A percentile compares a stretch with the other conserved stretches of the same genome.
These are phyloP conservation scores for Thinopyrum obtusiflorum DNA, from an alignment of 202 grass and related monocot species.

Conservation along the genomic window DNA sequence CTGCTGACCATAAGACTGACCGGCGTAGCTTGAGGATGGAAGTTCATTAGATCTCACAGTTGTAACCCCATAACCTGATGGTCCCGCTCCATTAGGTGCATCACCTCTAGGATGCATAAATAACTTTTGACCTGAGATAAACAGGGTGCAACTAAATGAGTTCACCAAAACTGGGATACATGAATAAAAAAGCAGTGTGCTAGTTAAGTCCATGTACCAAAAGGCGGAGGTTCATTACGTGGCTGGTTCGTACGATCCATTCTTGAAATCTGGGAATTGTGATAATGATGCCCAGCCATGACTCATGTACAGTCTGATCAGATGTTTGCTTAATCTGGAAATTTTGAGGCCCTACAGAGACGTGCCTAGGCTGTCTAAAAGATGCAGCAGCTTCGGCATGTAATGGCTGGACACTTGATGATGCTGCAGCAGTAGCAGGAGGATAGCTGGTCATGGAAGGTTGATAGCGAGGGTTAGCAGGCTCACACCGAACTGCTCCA, in stretches of 20 bases:
- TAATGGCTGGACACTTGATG: conserved; percentile 40
- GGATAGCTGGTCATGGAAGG: conserved; percentile 28
- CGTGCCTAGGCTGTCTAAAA: conserved; percentile 52
- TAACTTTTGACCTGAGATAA: conserved; percentile 49
- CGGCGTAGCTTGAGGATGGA: conserved; percentile 32
- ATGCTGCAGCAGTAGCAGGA: conserved; percentile 33
- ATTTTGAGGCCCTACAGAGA: conserved; percentile 24
- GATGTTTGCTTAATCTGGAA: conserved; percentile 32
- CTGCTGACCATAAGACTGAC: conserved; percentile 38
- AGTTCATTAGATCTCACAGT: conserved; percentile 38
- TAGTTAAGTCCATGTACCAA: conserved; percentile 38
- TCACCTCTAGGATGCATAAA: conserved; percentile 47
- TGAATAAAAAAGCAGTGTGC: background rate
- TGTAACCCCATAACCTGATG: conserved; percentile 24
- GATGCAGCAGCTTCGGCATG: conserved; percentile 42
- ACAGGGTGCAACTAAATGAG: conserved; percentile 21
- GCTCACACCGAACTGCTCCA: conserved; percentile 18
- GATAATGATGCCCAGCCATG: conserved; percentile 48
- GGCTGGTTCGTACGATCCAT: conserved; percentile 39
- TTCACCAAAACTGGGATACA: conserved; percentile 10
- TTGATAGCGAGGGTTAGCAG: conserved; percentile 26
- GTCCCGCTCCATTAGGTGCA: conserved; percentile 26
- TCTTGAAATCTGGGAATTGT: conserved; percentile 41
- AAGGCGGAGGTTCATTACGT: conserved; percentile 41
- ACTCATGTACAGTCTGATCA: conserved; percentile 15